phyloP scores from a whole-genome alignment of 163 green algal species.

The Prototheca stagnorum region DNA sequence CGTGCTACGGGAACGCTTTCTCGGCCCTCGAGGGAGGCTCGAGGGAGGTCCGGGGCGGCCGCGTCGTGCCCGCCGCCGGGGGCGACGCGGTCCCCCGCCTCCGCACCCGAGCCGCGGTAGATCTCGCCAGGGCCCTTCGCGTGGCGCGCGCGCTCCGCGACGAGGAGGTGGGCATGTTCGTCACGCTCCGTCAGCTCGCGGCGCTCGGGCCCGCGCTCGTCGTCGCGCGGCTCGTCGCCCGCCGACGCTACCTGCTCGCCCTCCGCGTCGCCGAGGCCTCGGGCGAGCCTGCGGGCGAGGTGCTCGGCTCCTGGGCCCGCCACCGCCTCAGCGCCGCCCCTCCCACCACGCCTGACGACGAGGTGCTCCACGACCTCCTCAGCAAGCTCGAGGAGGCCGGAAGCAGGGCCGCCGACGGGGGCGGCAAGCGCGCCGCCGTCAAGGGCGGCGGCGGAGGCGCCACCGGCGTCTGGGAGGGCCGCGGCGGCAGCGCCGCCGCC shows the following conservation, averaged over 20 bases:
- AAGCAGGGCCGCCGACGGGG: constrained; percentile 6
- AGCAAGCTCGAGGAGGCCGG: neutral
- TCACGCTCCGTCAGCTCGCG: constrained; percentile 49
- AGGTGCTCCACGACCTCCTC: constrained; percentile 39
- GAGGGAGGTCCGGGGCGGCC: too few species aligned
- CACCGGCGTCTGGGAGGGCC: too few species aligned
- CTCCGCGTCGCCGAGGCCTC: constrained; percentile 41
- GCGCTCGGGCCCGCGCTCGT: constrained; percentile 34
- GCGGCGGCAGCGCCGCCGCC: too few species aligned
- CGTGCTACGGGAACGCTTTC: constrained; percentile 67
- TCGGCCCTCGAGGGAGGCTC: constrained; percentile 17
- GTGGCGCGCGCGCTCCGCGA: constrained; percentile 59
- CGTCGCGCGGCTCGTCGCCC: constrained; percentile 46
- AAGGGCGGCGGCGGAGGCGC: too few species aligned
- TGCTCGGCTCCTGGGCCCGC: constrained; percentile 69
- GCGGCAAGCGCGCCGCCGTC: too few species aligned
- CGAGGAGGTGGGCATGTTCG: constrained; percentile 21
- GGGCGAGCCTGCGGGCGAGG: constrained; percentile 19
- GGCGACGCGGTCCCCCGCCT: neutral
- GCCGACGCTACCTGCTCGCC: constrained; percentile 64
- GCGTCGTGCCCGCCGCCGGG: neutral
- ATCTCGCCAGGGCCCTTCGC: constrained; percentile 30
- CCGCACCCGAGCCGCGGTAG: neutral
- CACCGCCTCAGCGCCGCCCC: constrained; percentile 49
- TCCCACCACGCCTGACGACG: constrained; percentile 20